Evolutionary conservation across 345 rosid species (phyloP), one percentile per base, ranked within the genome.

Genomic region (Eucalyptus tenuipes): DNA sequence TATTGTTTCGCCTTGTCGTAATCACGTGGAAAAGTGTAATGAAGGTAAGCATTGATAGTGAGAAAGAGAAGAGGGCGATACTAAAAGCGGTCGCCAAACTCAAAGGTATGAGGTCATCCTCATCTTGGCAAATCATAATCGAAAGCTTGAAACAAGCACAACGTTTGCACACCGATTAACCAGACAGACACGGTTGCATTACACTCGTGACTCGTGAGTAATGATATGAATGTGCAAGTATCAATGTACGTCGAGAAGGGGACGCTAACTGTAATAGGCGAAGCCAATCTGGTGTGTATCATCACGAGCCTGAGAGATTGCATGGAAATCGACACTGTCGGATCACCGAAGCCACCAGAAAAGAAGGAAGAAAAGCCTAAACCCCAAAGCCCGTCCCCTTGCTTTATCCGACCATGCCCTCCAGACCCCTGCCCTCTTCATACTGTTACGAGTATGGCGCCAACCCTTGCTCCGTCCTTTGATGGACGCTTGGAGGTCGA

Each of bases 241-340:
- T 91, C 8, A 22, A 86, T 81, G 44, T 88, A 89, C 25, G 64
- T 40, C 12, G 87, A 88, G 87, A 91, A 91, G 88, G 92, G 90
- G 45, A 86, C 50, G 13, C 59, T 88, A 7, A 91, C 59, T 3
- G 71, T 89, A 31, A 22, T 86, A 25, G 90, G 92, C 18, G 50
- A 86, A 4, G 91, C 88, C 20, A 90, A 91, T 11, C 88, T 90
- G 14, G 91, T 89, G 50, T n/a, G 25, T 20, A 86, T 89, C 13
- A 16, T 88, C 3, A 7, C 88, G 20, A 53, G 31, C 29, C 40
- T 91, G 29, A 88, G 59, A 81, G 87, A 31, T 59, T 55, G 66
- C 66, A 27, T 59, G 66, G 31, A 59, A 22, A 88, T 88, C 27
- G 44, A 20, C 31, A 87, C 87, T 9, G 86, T 88, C 13, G 90